Conservation (phyloP, 2,329 filamentous ascomycete genomes). For the Fusarium bulbicola region DNA sequence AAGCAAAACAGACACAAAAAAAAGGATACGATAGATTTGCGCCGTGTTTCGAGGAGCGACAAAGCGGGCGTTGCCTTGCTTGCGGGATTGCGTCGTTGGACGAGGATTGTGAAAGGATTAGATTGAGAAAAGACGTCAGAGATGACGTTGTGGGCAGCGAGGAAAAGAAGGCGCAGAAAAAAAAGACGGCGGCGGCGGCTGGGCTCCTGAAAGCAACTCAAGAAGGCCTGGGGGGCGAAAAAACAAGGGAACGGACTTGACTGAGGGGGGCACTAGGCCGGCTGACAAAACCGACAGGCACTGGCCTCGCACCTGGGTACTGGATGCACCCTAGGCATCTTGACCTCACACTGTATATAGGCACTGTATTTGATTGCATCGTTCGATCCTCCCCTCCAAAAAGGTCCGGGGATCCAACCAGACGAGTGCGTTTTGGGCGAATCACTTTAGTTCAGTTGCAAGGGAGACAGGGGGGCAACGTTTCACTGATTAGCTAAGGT, state of each 20-base stretch:
- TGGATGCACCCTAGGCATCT: background rate
- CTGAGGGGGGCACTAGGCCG: constrained; percentile 22
- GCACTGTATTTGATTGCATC: constrained; percentile 41
- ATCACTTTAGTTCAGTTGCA: constrained; percentile 8
- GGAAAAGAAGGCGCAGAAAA: constrained; percentile 49
- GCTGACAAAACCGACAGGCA: constrained; percentile 33
- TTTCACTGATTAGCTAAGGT: constrained; percentile 3
- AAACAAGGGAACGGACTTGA: constrained; percentile 25
- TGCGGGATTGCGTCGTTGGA: constrained; percentile 45
- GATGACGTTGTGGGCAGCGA: constrained; percentile 56
- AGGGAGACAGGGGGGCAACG: background rate
- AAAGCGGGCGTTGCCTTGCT: constrained; percentile 42
- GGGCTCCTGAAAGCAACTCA: constrained; percentile 43
- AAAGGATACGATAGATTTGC: constrained; percentile 29
- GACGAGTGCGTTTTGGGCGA: background rate
- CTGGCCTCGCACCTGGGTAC: background rate
- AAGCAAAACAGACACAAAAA: constrained; percentile 4
- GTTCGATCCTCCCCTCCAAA: constrained; percentile 38
- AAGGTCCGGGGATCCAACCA: constrained; percentile 30
- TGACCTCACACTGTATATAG: constrained; percentile 11
- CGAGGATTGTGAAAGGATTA: constrained; percentile 50
- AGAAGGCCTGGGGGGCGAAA: constrained; percentile 26
- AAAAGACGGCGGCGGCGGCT: constrained; percentile 46
- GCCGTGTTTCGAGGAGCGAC: constrained; percentile 34
- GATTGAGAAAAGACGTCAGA: constrained; percentile 57